Conservation (phyloP, 2,329 filamentous ascomycete species). For the Aspergillus ochraceoroseus region DNA sequence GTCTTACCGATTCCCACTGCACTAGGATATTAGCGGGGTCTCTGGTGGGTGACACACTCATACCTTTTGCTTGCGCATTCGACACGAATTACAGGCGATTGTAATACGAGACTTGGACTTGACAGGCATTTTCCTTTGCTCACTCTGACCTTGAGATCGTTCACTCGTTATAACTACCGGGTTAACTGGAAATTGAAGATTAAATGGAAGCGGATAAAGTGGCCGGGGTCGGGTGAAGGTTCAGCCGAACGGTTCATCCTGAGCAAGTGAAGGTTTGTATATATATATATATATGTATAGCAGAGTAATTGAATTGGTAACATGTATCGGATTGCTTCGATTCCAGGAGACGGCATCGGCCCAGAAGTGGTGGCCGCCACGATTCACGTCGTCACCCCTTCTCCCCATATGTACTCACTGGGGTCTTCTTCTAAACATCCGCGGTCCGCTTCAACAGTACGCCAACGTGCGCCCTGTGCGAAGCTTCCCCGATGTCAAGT, state of each 20-base stretch:
- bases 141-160: no score
- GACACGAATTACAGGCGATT: conserved; percentile 41
- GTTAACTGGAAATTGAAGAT: background rate
- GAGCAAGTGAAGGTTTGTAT: background rate
- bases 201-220: background rate
- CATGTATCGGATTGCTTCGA: conserved; percentile 47
- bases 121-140: conserved; percentile 2
- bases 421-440: conserved; percentile 53
- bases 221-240: conserved; percentile 2
- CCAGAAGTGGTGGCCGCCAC: conserved; percentile 58
- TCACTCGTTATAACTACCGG: background rate
- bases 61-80: conserved; percentile 44
- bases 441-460: conserved; percentile 53
- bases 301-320: background rate
- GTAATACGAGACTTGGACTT: conserved; percentile 35
- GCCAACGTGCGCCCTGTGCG: conserved; percentile 54
- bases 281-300: background rate
- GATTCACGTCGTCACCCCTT: conserved; percentile 46
- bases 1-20: conserved; percentile 39
- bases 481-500: conserved; percentile 47
- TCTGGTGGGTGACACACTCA: conserved; percentile 2
- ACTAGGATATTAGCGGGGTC: conserved; percentile 25
- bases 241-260: conserved; percentile 6
- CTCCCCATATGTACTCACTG: conserved; percentile 53
- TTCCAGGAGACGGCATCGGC: conserved; percentile 61